These are phyloP conservation scores for Trichocladium uniseriatum DNA, from an alignment of 495 filamentous ascomycete species.

Conservation along the genomic window DNA sequence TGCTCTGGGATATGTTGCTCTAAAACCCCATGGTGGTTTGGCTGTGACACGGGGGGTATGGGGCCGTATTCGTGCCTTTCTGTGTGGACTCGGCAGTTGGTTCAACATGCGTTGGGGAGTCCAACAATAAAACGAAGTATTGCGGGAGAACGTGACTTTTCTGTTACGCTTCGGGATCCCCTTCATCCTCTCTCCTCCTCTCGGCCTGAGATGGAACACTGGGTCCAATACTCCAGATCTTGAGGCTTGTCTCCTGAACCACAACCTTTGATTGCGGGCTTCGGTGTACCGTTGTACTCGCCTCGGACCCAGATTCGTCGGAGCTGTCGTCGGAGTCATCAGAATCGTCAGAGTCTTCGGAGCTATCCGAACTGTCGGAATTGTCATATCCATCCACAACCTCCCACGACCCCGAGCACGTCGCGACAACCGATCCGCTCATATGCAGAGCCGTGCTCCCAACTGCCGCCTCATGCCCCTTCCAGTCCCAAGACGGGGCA, in stretches of 20 bases:
- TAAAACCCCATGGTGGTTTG: no score
- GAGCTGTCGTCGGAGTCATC: constrained; percentile 3
- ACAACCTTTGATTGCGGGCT: constrained; percentile 6
- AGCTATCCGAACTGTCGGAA: not conserved
- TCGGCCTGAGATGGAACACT: not conserved
- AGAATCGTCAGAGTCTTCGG: not conserved
- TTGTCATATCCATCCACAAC: constrained; percentile 22
- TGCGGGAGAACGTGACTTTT: not conserved
- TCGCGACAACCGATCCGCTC: constrained; percentile 59
- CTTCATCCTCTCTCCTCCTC: not conserved
- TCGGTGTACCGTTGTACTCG: not conserved
- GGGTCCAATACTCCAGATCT: constrained; percentile 48
- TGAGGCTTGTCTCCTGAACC: constrained; percentile 53
- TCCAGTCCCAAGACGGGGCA: constrained; percentile 49
- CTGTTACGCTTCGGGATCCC: not conserved
- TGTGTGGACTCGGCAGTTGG: no score
- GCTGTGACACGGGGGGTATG: no score
- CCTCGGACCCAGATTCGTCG: constrained; percentile 3
- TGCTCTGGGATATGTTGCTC: not conserved
- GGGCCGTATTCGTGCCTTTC: no score
- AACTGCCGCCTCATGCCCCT: constrained; percentile 48
- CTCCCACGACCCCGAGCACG: constrained; percentile 55
- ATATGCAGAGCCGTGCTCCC: constrained; percentile 57
- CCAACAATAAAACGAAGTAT: no score
- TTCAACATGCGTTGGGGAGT: no score